Percentiles rank a stretch among this genome's conserved stretches.
These are phyloP conservation scores for Ceratocystis lukuohia DNA, from an alignment of 2,329 filamentous ascomycete genomes.

Conservation along the genomic window DNA sequence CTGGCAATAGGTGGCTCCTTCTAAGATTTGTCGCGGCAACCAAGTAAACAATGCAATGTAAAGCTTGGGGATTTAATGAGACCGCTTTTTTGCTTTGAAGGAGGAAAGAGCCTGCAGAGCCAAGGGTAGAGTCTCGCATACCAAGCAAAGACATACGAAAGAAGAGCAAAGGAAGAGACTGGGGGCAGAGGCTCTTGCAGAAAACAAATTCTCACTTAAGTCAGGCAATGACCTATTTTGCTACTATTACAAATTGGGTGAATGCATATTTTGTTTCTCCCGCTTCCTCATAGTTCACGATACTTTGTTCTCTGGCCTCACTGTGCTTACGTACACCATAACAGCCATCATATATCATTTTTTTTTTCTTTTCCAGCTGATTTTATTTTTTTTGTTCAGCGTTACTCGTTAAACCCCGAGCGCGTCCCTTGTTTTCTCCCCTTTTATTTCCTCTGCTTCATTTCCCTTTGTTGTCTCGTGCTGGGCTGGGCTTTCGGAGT, in stretches of 20 bases:
- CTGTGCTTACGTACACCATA: not conserved
- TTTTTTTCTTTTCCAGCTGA: not conserved
- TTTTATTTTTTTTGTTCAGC: not conserved
- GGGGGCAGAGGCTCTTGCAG: not conserved
- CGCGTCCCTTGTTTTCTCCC: conserved; percentile 7
- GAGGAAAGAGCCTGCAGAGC: not conserved
- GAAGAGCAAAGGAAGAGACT: not conserved
- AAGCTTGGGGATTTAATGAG: not conserved
- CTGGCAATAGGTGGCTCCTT: conserved; percentile 2
- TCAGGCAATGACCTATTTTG: not conserved
- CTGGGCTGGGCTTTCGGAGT: not conserved
- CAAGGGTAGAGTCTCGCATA: not conserved
- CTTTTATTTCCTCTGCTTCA: conserved; percentile 8
- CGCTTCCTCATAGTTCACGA: not conserved
- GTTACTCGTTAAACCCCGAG: not conserved
- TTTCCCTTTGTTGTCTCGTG: conserved; percentile 8
- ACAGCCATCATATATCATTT: not conserved
- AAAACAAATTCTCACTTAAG: not conserved
- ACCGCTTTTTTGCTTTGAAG: not conserved
- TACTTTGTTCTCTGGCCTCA: not conserved
- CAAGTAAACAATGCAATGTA: conserved; percentile 4
- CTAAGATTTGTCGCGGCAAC: conserved; percentile 7
- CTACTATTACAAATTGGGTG: not conserved
- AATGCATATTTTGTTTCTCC: not conserved
- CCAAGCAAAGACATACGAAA: not conserved